Evolutionary conservation across 306 rosid species (phyloP).

Genomic region (Fagus sylvatica): DNA sequence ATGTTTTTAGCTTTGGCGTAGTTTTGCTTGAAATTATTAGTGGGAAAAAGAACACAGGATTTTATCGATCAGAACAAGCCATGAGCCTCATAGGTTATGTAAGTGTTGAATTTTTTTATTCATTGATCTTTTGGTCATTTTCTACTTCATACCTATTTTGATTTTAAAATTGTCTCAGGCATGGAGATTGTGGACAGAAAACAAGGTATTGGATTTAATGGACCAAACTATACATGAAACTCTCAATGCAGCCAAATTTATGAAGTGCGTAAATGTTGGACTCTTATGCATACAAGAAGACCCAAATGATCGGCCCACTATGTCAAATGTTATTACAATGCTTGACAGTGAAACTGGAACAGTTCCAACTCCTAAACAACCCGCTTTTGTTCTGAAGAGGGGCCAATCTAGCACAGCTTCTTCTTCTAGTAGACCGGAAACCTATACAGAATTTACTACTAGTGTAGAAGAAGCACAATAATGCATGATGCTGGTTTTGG

Average conservation of each 20-base stretch:
- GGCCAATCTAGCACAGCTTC: slow-evolving; percentile 31
- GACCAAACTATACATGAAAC: slow-evolving; percentile 30
- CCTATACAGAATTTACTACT: slow-evolving; percentile 11
- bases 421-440: slow-evolving; percentile 40
- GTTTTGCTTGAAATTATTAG: slow-evolving; percentile 48
- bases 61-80: slow-evolving; percentile 28
- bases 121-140: background rate
- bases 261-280: slow-evolving; percentile 39
- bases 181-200: slow-evolving; percentile 50
- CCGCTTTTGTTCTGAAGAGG: slow-evolving; percentile 34
- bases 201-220: slow-evolving; percentile 44
- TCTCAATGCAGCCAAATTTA: slow-evolving; percentile 28
- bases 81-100: slow-evolving; percentile 52
- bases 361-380: slow-evolving; percentile 42
- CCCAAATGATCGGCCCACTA: slow-evolving; percentile 42
- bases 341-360: slow-evolving; percentile 38
- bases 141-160: background rate
- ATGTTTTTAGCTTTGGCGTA: slow-evolving; percentile 62
- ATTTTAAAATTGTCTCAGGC: slow-evolving; percentile 27
- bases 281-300: slow-evolving; percentile 57
- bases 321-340: slow-evolving; percentile 45
- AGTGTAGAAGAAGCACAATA: slow-evolving; percentile 36
- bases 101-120: slow-evolving; percentile 5
- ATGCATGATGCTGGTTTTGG: background rate
- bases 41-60: slow-evolving; percentile 46